phyloP scores from a whole-genome alignment of 2,329 filamentous ascomycete genomes.

The Elsinoe fawcettii region DNA sequence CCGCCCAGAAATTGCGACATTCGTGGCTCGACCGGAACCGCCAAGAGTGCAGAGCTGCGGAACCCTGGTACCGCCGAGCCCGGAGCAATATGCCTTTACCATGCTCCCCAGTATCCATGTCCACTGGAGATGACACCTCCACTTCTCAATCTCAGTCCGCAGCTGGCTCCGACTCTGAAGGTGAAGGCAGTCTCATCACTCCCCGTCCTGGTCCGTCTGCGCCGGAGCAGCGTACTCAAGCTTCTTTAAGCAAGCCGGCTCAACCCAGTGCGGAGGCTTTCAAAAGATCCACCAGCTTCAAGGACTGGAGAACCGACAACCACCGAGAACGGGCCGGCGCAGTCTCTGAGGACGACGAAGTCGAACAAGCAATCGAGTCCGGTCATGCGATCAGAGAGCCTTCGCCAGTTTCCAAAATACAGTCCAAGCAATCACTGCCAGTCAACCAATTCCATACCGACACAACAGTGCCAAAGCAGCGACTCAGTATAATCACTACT shows the following conservation, averaged over 20 bases:
- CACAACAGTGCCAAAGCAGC: not conserved
- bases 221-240: constrained; percentile 24
- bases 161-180: constrained; percentile 25
- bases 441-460: not conserved
- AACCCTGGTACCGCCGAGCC: constrained; percentile 5
- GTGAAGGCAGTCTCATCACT: constrained; percentile 25
- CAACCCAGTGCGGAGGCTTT: constrained; percentile 17
- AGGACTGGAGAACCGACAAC: constrained; percentile 18
- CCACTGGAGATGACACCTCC: constrained; percentile 22
- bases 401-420: not conserved
- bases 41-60: not conserved
- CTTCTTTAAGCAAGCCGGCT: constrained; percentile 22
- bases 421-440: not conserved
- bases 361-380: constrained; percentile 19
- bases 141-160: constrained; percentile 21
- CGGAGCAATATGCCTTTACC: constrained; percentile 23
- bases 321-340: constrained; percentile 14
- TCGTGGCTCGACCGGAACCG: constrained; percentile 7
- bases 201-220: constrained; percentile 28
- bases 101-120: constrained; percentile 29
- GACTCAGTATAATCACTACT: constrained; percentile 8
- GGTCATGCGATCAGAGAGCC: constrained; percentile 5
- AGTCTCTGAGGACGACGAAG: constrained; percentile 15
- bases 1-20: constrained; percentile 15
- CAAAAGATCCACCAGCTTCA: constrained; percentile 16